Conservation (phyloP, 257 asterid species). For the Solanum commersonii region DNA sequence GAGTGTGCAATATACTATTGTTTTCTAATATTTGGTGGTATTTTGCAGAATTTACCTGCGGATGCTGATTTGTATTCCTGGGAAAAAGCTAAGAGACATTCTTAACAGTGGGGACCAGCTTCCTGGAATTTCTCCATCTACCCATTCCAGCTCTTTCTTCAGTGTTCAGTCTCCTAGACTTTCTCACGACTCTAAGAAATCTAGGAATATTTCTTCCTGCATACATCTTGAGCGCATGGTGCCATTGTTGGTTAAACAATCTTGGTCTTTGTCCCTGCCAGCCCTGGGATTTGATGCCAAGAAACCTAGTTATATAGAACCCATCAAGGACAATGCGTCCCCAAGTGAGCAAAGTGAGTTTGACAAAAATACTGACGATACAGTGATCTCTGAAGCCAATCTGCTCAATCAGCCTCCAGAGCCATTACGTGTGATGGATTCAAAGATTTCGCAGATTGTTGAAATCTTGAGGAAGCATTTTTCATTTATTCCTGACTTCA, state of each 20-base stretch:
- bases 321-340: conserved; percentile 42
- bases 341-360: conserved; percentile 35
- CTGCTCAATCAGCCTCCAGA: conserved; percentile 32
- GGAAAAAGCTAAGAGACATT: conserved; percentile 67
- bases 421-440: conserved; percentile 88
- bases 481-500: conserved; percentile 62
- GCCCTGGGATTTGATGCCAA: conserved; percentile 29
- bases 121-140: conserved; percentile 68
- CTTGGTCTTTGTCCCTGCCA: conserved; percentile 83
- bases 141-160: conserved; percentile 58
- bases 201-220: conserved; percentile 42
- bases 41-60: conserved; percentile 78
- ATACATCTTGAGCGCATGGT: conserved; percentile 56
- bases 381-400: conserved; percentile 26
- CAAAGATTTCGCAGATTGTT: conserved; percentile 66
- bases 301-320: conserved; percentile 40
- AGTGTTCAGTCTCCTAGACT: conserved; percentile 42
- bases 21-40: conserved; percentile 8
- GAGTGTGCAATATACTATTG: neutral
- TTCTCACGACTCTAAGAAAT: conserved; percentile 37
- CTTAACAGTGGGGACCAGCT: conserved; percentile 51
- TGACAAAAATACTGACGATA: conserved; percentile 22
- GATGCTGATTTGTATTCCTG: conserved; percentile 82
- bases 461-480: conserved; percentile 66
- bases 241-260: conserved; percentile 71